Percentiles rank a stretch among this genome's conserved stretches.
Evolutionary conservation across 202 grass and related monocot genomes (phyloP).

Genomic region (Saccharum hybrid): DNA sequence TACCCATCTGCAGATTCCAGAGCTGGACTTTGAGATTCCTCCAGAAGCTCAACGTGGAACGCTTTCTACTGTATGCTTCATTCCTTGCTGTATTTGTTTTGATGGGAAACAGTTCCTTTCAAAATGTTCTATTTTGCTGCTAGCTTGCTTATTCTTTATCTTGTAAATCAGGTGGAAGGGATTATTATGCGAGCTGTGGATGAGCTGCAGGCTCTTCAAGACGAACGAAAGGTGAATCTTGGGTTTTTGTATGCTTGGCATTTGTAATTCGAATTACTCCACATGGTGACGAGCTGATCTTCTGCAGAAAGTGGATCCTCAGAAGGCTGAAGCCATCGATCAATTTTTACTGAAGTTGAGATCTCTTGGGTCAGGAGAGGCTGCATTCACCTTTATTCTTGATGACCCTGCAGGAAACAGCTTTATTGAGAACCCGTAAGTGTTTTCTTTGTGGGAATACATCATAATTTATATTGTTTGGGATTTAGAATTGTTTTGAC

Average conservation of each 20-base stretch:
- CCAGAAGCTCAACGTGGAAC: constrained; percentile 90
- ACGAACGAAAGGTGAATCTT: constrained; percentile 82
- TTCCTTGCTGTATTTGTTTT: constrained; percentile 6
- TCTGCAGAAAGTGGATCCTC: constrained; percentile 90
- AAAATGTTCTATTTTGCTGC: background rate
- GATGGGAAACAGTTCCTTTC: constrained; percentile 15
- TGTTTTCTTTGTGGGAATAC: background rate
- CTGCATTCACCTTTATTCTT: constrained; percentile 80
- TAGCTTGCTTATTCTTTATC: constrained; percentile 20
- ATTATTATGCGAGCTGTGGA: constrained; percentile 72
- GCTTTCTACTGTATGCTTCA: constrained; percentile 74
- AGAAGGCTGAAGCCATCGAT: constrained; percentile 89
- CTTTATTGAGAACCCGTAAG: constrained; percentile 94
- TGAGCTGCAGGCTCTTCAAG: constrained; percentile 85
- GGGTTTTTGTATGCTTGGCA: constrained; percentile 19
- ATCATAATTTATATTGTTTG: constrained; percentile 23
- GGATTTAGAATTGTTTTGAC: background rate
- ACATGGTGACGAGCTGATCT: background rate
- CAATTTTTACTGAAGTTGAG: constrained; percentile 78
- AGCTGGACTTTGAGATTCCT: constrained; percentile 95
- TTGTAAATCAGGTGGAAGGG: constrained; percentile 78
- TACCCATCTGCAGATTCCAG: constrained; percentile 67
- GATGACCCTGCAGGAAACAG: constrained; percentile 96
- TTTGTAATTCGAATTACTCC: background rate
- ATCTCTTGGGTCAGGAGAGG: constrained; percentile 70